phyloP scores from a whole-genome alignment of 2,329 filamentous ascomycete species.

The Fusarium zealandicum region DNA sequence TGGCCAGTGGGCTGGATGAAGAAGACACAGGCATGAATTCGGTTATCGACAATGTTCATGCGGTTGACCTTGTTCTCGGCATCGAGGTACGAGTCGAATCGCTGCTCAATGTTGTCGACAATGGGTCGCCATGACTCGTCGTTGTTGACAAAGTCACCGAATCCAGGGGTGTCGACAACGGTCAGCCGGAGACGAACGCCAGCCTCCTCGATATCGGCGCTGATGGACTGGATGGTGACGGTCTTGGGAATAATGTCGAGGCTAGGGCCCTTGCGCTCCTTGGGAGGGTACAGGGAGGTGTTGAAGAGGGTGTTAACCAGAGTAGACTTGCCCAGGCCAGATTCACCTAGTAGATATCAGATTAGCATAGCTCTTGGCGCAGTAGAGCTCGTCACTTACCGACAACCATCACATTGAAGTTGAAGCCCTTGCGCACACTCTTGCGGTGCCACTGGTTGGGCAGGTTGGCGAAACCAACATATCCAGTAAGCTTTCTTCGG shows the following conservation, averaged over 20 bases:
- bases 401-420: slow-evolving; percentile 99
- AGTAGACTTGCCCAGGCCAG: slow-evolving; percentile 97
- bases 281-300: slow-evolving; percentile 97
- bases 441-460: slow-evolving; percentile 99
- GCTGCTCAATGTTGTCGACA: slow-evolving; percentile 99
- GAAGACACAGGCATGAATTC: slow-evolving; percentile 98
- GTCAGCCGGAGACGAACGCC: slow-evolving; percentile 95
- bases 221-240: slow-evolving; percentile 92
- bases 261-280: slow-evolving; percentile 97
- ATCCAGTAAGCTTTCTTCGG: slow-evolving; percentile 96
- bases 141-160: slow-evolving; percentile 99
- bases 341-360: slow-evolving; percentile 76
- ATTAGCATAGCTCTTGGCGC: neutral
- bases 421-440: slow-evolving; percentile 99
- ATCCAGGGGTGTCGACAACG: slow-evolving; percentile 96
- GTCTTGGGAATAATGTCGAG: slow-evolving; percentile 99
- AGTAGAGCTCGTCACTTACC: slow-evolving; percentile 64
- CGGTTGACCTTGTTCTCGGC: slow-evolving; percentile 99
- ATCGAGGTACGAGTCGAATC: slow-evolving; percentile 97
- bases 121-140: slow-evolving; percentile 99
- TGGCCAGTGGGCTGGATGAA: slow-evolving; percentile 99
- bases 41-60: slow-evolving; percentile 99
- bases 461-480: slow-evolving; percentile 97
- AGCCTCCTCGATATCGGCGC: slow-evolving; percentile 97
- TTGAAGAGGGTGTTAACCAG: slow-evolving; percentile 99